These are phyloP conservation scores for Colletotrichum sp. DNA, from an alignment of 2,329 filamentous ascomycete genomes.

Conservation along the genomic window DNA sequence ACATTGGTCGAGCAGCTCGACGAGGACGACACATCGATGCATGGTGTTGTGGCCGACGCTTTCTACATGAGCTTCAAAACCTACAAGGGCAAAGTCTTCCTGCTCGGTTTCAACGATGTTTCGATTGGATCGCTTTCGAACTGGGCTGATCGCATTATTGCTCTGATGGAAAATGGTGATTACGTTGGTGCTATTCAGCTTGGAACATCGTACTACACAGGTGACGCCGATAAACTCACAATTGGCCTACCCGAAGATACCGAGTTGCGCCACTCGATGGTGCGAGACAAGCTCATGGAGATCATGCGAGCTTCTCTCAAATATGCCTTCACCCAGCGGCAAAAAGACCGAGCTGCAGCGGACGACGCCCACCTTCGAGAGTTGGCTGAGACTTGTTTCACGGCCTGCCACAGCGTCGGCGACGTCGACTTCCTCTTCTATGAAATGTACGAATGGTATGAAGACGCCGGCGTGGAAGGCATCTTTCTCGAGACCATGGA, in stretches of 20 bases:
- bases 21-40: slow-evolving; percentile 86
- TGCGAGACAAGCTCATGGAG: slow-evolving; percentile 87
- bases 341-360: slow-evolving; percentile 48
- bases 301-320: slow-evolving; percentile 93
- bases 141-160: slow-evolving; percentile 93
- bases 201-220: slow-evolving; percentile 90
- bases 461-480: slow-evolving; percentile 74
- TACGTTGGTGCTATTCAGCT: slow-evolving; percentile 90
- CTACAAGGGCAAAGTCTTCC: slow-evolving; percentile 92
- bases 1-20: slow-evolving; percentile 86
- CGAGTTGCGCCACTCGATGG: slow-evolving; percentile 75
- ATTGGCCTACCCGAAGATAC: slow-evolving; percentile 91
- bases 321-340: slow-evolving; percentile 79
- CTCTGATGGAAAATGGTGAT: slow-evolving; percentile 96
- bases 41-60: slow-evolving; percentile 94
- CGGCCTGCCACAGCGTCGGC: slow-evolving; percentile 78
- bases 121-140: slow-evolving; percentile 93
- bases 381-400: slow-evolving; percentile 82
- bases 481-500: slow-evolving; percentile 90
- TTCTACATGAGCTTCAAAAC: slow-evolving; percentile 98
- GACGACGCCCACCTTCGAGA: slow-evolving; percentile 72
- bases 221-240: slow-evolving; percentile 90
- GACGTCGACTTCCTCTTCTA: slow-evolving; percentile 89
- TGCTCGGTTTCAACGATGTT: slow-evolving; percentile 92
- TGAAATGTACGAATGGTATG: slow-evolving; percentile 88